phyloP scores from a whole-genome alignment of 139 green algal genomes.

The Tetraselmis striata region DNA sequence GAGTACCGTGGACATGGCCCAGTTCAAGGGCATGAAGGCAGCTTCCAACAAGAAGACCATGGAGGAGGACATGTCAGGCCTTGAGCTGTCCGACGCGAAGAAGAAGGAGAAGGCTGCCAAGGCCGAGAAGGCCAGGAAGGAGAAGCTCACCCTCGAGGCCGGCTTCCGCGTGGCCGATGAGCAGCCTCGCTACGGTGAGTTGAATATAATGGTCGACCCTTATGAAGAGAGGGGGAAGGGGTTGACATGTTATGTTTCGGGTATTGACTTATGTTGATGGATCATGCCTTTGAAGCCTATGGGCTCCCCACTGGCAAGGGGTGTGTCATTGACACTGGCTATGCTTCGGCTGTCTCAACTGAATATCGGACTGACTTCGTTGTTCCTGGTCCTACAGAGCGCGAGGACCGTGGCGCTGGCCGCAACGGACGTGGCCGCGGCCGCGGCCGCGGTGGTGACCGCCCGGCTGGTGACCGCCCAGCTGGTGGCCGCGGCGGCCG shows the following conservation, averaged over 20 bases:
- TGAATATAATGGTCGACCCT: no score
- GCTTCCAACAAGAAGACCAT: background rate
- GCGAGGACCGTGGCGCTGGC: background rate
- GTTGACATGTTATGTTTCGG: no score
- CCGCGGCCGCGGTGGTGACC: background rate
- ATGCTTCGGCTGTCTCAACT: no score
- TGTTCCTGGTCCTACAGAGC: background rate
- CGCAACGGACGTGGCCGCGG: background rate
- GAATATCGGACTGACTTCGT: no score
- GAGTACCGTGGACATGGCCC: background rate
- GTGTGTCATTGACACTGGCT: no score
- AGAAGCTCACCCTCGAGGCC: background rate
- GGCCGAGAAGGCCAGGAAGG: background rate
- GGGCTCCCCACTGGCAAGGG: no score
- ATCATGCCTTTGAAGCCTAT: no score
- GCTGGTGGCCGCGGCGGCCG: no score
- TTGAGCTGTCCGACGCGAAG: background rate
- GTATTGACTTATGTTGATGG: no score
- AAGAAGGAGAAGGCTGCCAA: background rate
- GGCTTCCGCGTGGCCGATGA: background rate
- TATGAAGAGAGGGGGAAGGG: no score
- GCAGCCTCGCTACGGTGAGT: background rate
- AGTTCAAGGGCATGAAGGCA: background rate
- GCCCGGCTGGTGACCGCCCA: background rate
- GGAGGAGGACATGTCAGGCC: background rate